Evolutionary conservation across 2,329 filamentous ascomycete genomes (phyloP), one percentile per base, ranked within the genome.

Genomic region (Zelopaecilomyces penicillatus): DNA sequence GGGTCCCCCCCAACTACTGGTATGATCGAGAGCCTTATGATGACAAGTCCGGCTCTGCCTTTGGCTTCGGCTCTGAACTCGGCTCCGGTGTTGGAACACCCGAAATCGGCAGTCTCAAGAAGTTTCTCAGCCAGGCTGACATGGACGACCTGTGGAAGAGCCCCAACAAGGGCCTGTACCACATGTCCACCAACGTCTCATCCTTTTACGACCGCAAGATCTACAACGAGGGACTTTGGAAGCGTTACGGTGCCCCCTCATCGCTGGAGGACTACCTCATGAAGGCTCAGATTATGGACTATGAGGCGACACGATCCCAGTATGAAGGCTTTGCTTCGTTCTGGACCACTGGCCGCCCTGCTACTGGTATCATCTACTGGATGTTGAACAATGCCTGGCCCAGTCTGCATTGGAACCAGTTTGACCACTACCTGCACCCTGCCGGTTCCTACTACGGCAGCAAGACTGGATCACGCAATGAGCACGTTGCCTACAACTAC

Each of bases 381-480:
- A 83, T 83, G 79, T 58, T 83, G 43, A 82, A 81, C 51, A 73
- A 73, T 38, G 80, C 79, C 1, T 83, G 79, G 78, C 80, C 80
- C 0, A 75, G 70, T 44, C 61, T 83, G 29, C 80, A 83, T 54
- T 84, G 80, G 80, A 76, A 78, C 43, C 60, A 82, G 5, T 81
- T 82, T 54, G 80, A 83, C 52, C 78, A 78, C 56, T 82, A 82
- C 50, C 59, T 82, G 35, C 73, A 71, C 26, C 72, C 78, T 0
- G 73, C 69, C 0, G 80, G 76, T 0, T 68, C 74, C 0, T 83
- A 78, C 49, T 83, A 74, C 46, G 80, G 80, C 3, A 68, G 71
- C 11, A 82, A 82, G 56, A 58, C 69, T 0, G 77, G 66, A 0
- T 58, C 60, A 1, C 62, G 74, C 0, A 12, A 59, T 2, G 77